phyloP scores from a whole-genome alignment of 176 grass and related monocot genomes.

The Bonia amplexicaulis region DNA sequence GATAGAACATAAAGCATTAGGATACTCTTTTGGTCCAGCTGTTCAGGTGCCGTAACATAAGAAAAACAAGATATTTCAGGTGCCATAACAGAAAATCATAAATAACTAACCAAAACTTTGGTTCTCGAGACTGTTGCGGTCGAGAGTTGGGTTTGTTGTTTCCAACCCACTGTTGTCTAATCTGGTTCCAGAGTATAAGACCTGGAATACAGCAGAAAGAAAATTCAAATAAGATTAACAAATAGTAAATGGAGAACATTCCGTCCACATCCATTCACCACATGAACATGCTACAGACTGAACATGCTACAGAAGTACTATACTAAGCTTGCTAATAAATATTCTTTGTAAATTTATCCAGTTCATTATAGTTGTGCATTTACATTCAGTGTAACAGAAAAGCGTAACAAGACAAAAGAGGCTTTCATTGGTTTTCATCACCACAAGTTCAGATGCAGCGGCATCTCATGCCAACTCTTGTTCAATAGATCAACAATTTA shows the following conservation, averaged over 20 bases:
- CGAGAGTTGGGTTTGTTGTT: constrained; percentile 42
- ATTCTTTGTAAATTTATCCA: not conserved
- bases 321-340: not conserved
- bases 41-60: not conserved
- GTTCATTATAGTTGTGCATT: not conserved
- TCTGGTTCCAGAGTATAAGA: constrained; percentile 85
- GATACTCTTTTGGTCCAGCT: not conserved
- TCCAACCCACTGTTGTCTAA: constrained; percentile 77
- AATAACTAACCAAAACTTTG: constrained; percentile 64
- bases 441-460: not conserved
- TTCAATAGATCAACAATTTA: not conserved
- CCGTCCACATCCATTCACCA: not conserved
- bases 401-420: not conserved
- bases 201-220: constrained; percentile 33
- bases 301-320: not conserved
- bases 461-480: not conserved
- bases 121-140: constrained; percentile 52
- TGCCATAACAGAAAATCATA: not conserved
- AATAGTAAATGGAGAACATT: not conserved
- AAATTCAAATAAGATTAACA: not conserved
- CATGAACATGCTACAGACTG: not conserved
- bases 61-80: not conserved
- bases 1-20: not conserved
- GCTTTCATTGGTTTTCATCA: not conserved
- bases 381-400: not conserved